Evolutionary conservation across 2,329 filamentous ascomycete species (phyloP).

Genomic region (Pseudocercospora macadamiae): DNA sequence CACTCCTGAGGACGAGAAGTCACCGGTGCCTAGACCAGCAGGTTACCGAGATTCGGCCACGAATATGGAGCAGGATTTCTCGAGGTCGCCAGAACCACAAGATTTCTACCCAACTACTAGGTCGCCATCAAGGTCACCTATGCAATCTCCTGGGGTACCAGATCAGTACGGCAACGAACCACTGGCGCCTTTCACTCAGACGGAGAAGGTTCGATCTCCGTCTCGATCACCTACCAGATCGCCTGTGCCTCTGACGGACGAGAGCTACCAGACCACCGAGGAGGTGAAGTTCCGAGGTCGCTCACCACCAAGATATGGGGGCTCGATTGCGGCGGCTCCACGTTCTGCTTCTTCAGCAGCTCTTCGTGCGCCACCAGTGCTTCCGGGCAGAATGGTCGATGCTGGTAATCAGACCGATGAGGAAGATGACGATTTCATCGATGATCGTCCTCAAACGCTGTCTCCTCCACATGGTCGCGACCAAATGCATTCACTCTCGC

Average conservation of each 20-base stretch:
- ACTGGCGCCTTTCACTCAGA: constrained; percentile 1
- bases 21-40: background rate
- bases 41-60: constrained; percentile 12
- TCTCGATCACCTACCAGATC: constrained; percentile 1
- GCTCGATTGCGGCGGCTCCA: constrained; percentile 7
- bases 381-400: constrained; percentile 3
- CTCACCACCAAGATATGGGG: constrained; percentile 13
- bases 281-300: constrained; percentile 21
- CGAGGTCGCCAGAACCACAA: background rate
- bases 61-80: background rate
- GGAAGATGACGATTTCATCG: constrained; percentile 13
- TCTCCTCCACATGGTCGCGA: constrained; percentile 16
- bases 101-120: constrained; percentile 1
- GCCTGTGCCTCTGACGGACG: background rate
- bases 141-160: constrained; percentile 2
- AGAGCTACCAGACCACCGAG: constrained; percentile 2
- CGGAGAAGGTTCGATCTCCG: background rate
- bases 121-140: background rate
- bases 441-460: constrained; percentile 17
- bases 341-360: constrained; percentile 18
- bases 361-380: constrained; percentile 8
- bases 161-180: constrained; percentile 16
- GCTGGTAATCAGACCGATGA: constrained; percentile 13
- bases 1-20: constrained; percentile 1
- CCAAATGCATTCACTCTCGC: constrained; percentile 14